Evolutionary conservation across 495 filamentous ascomycete species (phyloP).

Genomic region (Alectoria sarmentosa): DNA sequence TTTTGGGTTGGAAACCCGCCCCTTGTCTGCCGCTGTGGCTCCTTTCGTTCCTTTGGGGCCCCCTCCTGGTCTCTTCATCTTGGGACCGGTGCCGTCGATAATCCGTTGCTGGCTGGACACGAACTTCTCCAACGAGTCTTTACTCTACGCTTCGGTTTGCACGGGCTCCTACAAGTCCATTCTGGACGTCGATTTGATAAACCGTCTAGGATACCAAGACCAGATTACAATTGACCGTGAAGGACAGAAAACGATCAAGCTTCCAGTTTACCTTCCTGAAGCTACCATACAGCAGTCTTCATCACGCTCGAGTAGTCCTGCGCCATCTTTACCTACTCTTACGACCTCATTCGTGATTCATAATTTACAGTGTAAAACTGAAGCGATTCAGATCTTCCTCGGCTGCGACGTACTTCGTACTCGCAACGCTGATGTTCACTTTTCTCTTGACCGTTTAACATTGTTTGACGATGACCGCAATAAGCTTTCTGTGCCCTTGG

Average conservation of each 20-base stretch:
- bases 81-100: conserved; percentile 84
- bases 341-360: conserved; percentile 70
- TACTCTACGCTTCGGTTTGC: conserved; percentile 88
- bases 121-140: conserved; percentile 75
- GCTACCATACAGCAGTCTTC: conserved; percentile 72
- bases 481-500: conserved; percentile 87
- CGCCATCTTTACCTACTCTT: conserved; percentile 71
- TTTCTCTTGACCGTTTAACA: conserved; percentile 82
- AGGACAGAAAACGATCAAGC: conserved; percentile 58
- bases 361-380: conserved; percentile 44
- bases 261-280: conserved; percentile 84
- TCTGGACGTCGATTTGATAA: conserved; percentile 63
- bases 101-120: conserved; percentile 91
- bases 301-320: conserved; percentile 64
- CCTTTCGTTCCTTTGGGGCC: conserved; percentile 61
- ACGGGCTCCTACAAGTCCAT: conserved; percentile 84
- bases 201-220: conserved; percentile 60
- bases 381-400: conserved; percentile 68
- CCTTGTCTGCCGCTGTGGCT: conserved; percentile 56
- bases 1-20: conserved; percentile 68
- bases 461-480: conserved; percentile 80
- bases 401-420: conserved; percentile 82
- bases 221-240: conserved; percentile 56
- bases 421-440: conserved; percentile 84
- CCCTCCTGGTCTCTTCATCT: conserved; percentile 70